Base-by-base conservation (phyloP, 1,139 yeast species). In the Geotrichum phurueaensis region DNA sequence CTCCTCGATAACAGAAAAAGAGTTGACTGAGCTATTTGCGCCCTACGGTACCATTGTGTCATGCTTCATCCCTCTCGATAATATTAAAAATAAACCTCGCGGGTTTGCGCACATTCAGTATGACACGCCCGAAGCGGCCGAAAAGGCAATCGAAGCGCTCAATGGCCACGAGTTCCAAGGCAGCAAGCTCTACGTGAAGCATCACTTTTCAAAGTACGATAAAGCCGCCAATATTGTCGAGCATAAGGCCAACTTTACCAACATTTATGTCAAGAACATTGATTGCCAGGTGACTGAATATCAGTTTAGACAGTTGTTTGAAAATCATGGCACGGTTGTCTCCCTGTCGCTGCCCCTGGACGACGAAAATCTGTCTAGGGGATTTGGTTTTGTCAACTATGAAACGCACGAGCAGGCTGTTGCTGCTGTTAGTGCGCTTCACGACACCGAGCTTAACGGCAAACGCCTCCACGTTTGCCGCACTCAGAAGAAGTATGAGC, bases 101-200 rank as follows among this genome's bases (percentile, higher is more conserved):
- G 96, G 97, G 67, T 91, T 88, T 75, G 98, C 97, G 72, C 91
- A 91, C 76, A 97, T 90, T 67, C 95, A 89, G 75, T 90, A 86
- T 76, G 96, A 88, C 75, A 84, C 88, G 65, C 54, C 64, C 65
- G 92, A 86, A 74, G 88, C 92, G 69, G 97, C 97, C 65, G 79
- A 79, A 65, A 90, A 89, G 70, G 96, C 97, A 67, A 87, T 90
- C 72, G 91, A 86, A 76, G 86, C 85, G 73, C 89, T 89, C 73
- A 89, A 90, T 77, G 96, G 96, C 78, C 87, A 87, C 91, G 82
- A 86, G 72, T 83, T 89, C 78, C 48, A 89, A 76, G 96, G 89
- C 75, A 86, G 85, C 75, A 95, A 86, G 77, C 92, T 90, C 63
- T 89, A 77, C 72, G 97, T 90, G 70, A 95, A 94, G 71, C 90